Conservation (phyloP, 305 asterid species). For the Ilex paraguariensis region DNA sequence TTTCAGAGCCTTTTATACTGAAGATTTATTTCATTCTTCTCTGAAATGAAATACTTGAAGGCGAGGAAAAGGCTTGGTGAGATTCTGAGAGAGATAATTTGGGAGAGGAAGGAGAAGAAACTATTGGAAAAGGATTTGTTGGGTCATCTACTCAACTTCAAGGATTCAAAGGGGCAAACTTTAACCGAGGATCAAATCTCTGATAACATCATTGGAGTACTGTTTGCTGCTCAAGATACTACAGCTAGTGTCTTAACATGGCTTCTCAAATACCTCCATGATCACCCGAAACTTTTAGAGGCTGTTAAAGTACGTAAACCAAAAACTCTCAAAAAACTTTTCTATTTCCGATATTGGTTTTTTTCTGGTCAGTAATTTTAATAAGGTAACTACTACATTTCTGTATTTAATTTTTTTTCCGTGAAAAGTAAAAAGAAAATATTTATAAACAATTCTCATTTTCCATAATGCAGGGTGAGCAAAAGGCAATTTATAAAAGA, state of each 20-base stretch:
- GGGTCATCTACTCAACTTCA: conserved; percentile 51
- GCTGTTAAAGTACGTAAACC: conserved; percentile 47
- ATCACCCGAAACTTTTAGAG: conserved; percentile 50
- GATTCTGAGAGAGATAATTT: conserved; percentile 48
- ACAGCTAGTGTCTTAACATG: conserved; percentile 87
- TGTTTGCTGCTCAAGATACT: conserved; percentile 95
- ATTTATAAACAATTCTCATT: too few relatives aligned
- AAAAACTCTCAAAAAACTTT: background rate
- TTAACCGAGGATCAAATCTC: conserved; percentile 61
- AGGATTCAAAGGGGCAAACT: conserved; percentile 33
- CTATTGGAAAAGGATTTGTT: conserved; percentile 35
- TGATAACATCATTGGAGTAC: conserved; percentile 77
- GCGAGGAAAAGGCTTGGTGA: conserved; percentile 60
- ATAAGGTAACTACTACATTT: background rate
- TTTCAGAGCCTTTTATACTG: background rate
- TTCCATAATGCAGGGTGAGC: conserved; percentile 50
- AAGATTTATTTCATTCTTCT: conserved; percentile 1
- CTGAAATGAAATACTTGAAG: conserved; percentile 15
- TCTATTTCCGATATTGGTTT: background rate
- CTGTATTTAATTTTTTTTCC: too few relatives aligned
- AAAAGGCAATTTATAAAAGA: conserved; percentile 36
- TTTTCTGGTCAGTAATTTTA: background rate
- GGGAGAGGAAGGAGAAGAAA: conserved; percentile 49
- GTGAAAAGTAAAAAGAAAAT: too few relatives aligned
- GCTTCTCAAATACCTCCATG: conserved; percentile 78